Evolutionary conservation across 768 basidiomycete genomes (phyloP).

Genomic region (Naematelia aurantialba): DNA sequence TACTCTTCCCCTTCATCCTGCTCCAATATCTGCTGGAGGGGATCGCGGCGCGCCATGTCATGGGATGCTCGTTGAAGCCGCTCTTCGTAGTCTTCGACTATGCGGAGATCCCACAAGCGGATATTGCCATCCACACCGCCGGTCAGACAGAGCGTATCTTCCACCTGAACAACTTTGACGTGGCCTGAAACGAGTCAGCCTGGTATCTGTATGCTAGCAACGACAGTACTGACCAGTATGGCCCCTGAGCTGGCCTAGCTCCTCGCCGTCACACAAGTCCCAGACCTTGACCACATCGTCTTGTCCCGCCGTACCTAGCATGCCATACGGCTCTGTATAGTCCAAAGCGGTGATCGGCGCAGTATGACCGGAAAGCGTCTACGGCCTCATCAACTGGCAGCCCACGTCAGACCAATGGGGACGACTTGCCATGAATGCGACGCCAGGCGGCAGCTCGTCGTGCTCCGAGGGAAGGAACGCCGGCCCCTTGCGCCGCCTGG

Average conservation of each 20-base stretch:
- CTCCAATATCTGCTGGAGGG: conserved; percentile 42
- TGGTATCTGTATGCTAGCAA: not conserved
- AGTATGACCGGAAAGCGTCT: conserved; percentile 78
- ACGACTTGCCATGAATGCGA: conserved; percentile 88
- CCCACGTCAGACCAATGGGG: not conserved
- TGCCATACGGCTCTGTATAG: conserved; percentile 94
- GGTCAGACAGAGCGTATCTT: conserved; percentile 83
- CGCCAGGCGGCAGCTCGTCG: conserved; percentile 84
- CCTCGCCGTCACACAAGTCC: conserved; percentile 86
- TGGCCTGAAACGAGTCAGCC: conserved; percentile 34
- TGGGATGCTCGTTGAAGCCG: conserved; percentile 27
- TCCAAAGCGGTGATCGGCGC: conserved; percentile 83
- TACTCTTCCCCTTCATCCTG: conserved; percentile 30
- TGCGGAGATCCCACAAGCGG: conserved; percentile 83
- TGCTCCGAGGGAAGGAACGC: conserved; percentile 97
- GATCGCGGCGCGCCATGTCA: conserved; percentile 29
- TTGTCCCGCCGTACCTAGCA: conserved; percentile 81
- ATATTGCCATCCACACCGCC: conserved; percentile 83
- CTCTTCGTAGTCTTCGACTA: conserved; percentile 67
- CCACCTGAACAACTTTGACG: conserved; percentile 89
- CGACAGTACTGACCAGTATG: conserved; percentile 58
- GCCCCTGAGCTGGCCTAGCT: conserved; percentile 78
- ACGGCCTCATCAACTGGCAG: conserved; percentile 13
- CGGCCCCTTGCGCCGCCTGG: conserved; percentile 76
- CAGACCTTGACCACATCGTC: conserved; percentile 86